phyloP scores from a whole-genome alignment of 2,329 filamentous ascomycete genomes.

The Talaromyces atroroseus region DNA sequence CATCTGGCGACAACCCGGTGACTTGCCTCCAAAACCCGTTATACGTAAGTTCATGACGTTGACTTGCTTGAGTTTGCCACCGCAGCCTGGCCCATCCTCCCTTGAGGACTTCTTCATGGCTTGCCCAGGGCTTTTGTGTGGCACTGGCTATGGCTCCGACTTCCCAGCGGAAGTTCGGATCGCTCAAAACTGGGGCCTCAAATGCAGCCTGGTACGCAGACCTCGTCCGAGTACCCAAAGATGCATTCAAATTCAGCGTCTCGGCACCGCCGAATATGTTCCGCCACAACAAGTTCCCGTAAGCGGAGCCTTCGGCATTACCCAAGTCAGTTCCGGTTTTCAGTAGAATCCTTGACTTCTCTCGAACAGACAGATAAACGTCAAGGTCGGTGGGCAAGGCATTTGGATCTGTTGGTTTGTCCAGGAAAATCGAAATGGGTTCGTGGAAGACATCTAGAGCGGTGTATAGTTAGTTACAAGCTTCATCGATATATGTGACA shows the following conservation, averaged over 20 bases:
- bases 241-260: conserved; percentile 78
- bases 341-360: conserved; percentile 76
- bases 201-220: conserved; percentile 87
- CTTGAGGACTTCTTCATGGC: conserved; percentile 82
- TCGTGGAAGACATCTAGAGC: conserved; percentile 75
- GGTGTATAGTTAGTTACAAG: neutral
- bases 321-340: conserved; percentile 94
- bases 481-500: neutral
- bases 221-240: conserved; percentile 80
- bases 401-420: conserved; percentile 65
- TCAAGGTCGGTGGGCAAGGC: conserved; percentile 73
- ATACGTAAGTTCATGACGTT: conserved; percentile 74
- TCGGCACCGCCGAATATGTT: conserved; percentile 96
- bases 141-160: conserved; percentile 76
- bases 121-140: conserved; percentile 86
- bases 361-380: conserved; percentile 69
- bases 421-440: conserved; percentile 75
- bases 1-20: conserved; percentile 67
- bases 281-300: conserved; percentile 77
- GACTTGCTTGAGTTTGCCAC: conserved; percentile 62
- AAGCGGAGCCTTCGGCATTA: conserved; percentile 89
- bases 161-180: conserved; percentile 74
- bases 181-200: conserved; percentile 73
- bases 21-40: conserved; percentile 81
- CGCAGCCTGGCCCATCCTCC: conserved; percentile 71